Conservation (phyloP, 1,139 yeast species). For the Barnettozyma hawaiiensis region DNA sequence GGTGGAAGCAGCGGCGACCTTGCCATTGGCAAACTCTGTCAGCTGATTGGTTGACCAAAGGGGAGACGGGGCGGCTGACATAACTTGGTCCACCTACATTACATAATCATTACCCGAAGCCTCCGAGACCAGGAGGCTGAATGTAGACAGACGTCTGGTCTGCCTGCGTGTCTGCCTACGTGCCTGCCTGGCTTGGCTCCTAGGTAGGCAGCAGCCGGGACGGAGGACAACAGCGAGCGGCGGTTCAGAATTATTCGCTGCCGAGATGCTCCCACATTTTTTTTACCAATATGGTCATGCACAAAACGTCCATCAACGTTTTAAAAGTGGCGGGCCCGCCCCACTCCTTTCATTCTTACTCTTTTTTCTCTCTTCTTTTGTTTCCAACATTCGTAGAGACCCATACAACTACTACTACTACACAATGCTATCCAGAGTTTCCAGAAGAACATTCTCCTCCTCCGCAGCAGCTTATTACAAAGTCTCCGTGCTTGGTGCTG, state of each 20-base stretch:
- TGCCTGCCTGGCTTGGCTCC: too few relatives aligned
- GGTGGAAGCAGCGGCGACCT: too few relatives aligned
- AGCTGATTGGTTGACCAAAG: constrained; percentile 1
- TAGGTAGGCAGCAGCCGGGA: too few relatives aligned
- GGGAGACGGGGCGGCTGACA: too few relatives aligned
- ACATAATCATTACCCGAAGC: constrained; percentile 1
- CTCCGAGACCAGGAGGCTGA: too few relatives aligned
- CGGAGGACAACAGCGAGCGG: too few relatives aligned
- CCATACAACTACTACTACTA: too few relatives aligned
- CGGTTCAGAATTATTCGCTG: background rate
- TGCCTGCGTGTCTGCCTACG: background rate
- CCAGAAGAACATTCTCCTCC: constrained; percentile 66
- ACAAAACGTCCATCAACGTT: background rate
- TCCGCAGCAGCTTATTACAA: constrained; percentile 58
- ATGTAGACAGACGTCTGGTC: too few relatives aligned
- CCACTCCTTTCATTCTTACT: too few relatives aligned
- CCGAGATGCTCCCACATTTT: constrained; percentile 1
- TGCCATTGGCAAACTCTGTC: background rate
- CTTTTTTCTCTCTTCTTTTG: background rate
- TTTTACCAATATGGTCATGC: constrained; percentile 5
- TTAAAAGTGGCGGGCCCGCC: constrained; percentile 2
- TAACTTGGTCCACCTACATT: constrained; percentile 2
- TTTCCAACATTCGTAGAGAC: background rate
- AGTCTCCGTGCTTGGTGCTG: constrained; percentile 92
- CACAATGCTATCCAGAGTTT: constrained; percentile 42